Evolutionary conservation across 2,329 filamentous ascomycete genomes (phyloP), one percentile per base, ranked within the genome.

Genomic region (Chlorencoelia australis): DNA sequence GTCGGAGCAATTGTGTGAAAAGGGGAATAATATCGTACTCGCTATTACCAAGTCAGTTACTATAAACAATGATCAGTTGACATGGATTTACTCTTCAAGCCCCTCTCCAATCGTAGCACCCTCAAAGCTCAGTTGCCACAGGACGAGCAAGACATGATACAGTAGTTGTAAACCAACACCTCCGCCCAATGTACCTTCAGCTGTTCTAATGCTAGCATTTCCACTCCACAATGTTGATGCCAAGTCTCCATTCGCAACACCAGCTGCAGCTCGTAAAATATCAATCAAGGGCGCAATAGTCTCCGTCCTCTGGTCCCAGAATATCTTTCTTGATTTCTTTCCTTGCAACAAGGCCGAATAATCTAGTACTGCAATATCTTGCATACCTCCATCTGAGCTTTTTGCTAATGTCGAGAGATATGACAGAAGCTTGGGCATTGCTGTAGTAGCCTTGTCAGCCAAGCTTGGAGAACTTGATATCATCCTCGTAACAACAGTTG

Each of bases 71-170:
- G 10, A 2, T 35, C 7, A 19, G 10, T 13, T 6, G 14, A 11
- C n/a, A 31, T 11, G n/a, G 8, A 62, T 80, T 53, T 69, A 91
- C 84, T 87, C 78, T 61, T 96, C 84, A 40, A 98, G 68, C 27
- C 89, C 87, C 42, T 79, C 72, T 24, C 75, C 75, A 53, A 80
- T 68, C 2, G 68, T 62, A 41, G 81, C 79, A 9, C 86, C 85
- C 58, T 96, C 91, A 49, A 98, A 98, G 56, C 87, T 94, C 49
- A 98, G 69, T 66, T 96, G 88, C 91, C 91, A 98, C 40, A 98
- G 66, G 9, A 94, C 88, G 33, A 98, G 70, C 15, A 98, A 71
- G 11, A 95, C 83, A 54, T 95, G 86, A 59, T 98, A 98, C 26
- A 98, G 71, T 26, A 96, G 72, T 59, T 98, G 91, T 26, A 98